Base-by-base conservation (phyloP, 73 alveolate genomes). In the Paramecium primaurelia region DNA sequence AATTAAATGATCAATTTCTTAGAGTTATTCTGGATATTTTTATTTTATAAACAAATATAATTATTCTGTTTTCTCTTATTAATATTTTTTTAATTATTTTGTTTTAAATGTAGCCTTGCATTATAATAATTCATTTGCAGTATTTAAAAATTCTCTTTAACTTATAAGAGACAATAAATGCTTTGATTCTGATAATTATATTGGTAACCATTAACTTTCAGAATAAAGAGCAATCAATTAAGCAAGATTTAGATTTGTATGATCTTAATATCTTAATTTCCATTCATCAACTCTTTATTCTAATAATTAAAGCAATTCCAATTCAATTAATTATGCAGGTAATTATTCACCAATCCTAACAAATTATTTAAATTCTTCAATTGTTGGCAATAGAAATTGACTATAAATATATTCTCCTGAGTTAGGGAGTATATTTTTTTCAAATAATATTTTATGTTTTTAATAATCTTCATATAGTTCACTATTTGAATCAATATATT, bases 201-300 rank as follows among this genome's bases (percentile, higher is more conserved):
- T 42, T 18, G 89, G 89, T 20, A 77, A 18, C 73, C 89, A 77
- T 77, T 77, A 40, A 77, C 71, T 77, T 44, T 38, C 64, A 8
- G 42, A 1, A 77, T 14, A 77, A 16, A 10, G 71, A 8, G 42
- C 49, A 34, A 71, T 71, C 59, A 71, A 34, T 16, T 71, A 28
- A 9, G 59, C 2, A 3, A 40, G 8, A 7, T 12, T 7, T 7
- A 7, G 8, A 2, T 40, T 40, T 8, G 6, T 40, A 12, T 7
- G 8, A 40, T 40, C 12, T 7, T 1, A 7, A 40, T 40, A 40
- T 8, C 16, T 7, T 40, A 8, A 2, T 8, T 7, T 7, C 91
- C 91, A 80, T 14, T 44, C 22, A 44, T 80, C 91, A 3, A 80
- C 30, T 3, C 18, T n/a, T 80, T 80, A 11, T 26, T 42, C 36